Evolutionary conservation across 257 asterid species (phyloP), one percentile per base, ranked within the genome.

Genomic region (Fraxinus anomala): DNA sequence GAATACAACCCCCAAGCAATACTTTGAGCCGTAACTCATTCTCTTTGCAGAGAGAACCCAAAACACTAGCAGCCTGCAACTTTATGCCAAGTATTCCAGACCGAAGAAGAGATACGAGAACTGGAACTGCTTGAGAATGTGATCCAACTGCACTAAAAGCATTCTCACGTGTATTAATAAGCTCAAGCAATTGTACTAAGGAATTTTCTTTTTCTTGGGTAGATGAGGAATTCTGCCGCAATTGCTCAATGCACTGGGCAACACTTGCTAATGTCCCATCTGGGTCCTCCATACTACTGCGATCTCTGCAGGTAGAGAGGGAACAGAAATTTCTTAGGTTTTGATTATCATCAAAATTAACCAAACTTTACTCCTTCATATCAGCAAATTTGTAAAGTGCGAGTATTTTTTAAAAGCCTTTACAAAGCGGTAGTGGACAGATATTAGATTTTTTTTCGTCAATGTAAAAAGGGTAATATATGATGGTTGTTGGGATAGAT

Each of bases 101-200:
- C 77, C 99, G 96, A 73, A 96, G 96, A 78, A 93, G 97, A 59
- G 99, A 96, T 23, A 96, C 99, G 9, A 96, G 98, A 49, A 96
- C 98, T n/a, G 99, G 99, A 82, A 96, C 99, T 42, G 99, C 99
- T 84, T 96, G 99, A 79, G 99, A 96, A 87, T 96, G 99, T 68
- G 99, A 93, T 76, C 97, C 98, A 78, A 96, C 98, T 54, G 98
- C 99, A 80, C 97, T 87, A 73, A 95, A 95, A 80, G 97, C 99
- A 82, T 87, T 92, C 80, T 89, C 97, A 39, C 97, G 92, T 12
- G 96, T 87, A 80, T 89, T 90, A 77, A 92, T 93, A 80, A 95
- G 91, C 70, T 93, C 99, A 36, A 86, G 90, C 73, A 96, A 84
- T 77, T 93, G 97, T 87, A 82, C 89, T 87, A 96, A 86, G 81